These are phyloP conservation scores for Apiotrichum akiyoshidainum DNA, from an alignment of 1,284 basidiomycete genomes.

Conservation along the genomic window DNA sequence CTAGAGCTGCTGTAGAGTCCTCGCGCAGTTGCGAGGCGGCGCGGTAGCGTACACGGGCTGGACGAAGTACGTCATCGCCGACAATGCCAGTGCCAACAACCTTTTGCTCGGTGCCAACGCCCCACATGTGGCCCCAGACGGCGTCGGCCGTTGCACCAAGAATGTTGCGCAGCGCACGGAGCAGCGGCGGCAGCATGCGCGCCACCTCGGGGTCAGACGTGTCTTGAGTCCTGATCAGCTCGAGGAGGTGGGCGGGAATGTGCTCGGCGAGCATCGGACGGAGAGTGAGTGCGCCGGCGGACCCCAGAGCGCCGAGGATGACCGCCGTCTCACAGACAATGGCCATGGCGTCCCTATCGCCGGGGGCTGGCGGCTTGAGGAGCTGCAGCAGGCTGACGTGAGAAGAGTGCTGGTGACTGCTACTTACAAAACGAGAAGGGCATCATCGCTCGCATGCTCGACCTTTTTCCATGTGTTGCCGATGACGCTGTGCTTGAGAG, in stretches of 20 bases:
- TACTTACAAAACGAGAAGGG: slow-evolving; percentile 36
- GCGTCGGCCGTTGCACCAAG: slow-evolving; percentile 43
- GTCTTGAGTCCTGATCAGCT: slow-evolving; percentile 22
- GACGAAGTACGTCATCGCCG: slow-evolving; percentile 23
- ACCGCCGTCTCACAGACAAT: slow-evolving; percentile 45
- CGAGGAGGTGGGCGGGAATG: slow-evolving; percentile 30
- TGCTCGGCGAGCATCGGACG: slow-evolving; percentile 30
- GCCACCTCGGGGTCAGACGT: slow-evolving; percentile 8
- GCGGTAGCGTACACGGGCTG: slow-evolving; percentile 16
- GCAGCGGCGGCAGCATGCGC: slow-evolving; percentile 28
- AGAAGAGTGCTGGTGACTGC: not conserved
- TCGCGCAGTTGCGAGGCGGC: slow-evolving; percentile 19
- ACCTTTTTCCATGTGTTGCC: slow-evolving; percentile 51
- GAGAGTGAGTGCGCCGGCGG: slow-evolving; percentile 42
- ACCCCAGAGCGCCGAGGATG: slow-evolving; percentile 48
- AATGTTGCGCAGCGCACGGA: slow-evolving; percentile 43
- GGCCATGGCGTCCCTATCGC: slow-evolving; percentile 18
- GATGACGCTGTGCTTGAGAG: slow-evolving; percentile 50
- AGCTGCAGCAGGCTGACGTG: slow-evolving; percentile 22
- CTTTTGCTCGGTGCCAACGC: slow-evolving; percentile 41
- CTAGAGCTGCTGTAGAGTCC: slow-evolving; percentile 26
- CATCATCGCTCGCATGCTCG: slow-evolving; percentile 40
- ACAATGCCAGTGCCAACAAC: slow-evolving; percentile 43
- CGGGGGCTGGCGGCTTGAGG: slow-evolving; percentile 12
- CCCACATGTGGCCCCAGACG: slow-evolving; percentile 48